phyloP scores from a whole-genome alignment of 2,329 filamentous ascomycete genomes.

The Fusarium equiseti region DNA sequence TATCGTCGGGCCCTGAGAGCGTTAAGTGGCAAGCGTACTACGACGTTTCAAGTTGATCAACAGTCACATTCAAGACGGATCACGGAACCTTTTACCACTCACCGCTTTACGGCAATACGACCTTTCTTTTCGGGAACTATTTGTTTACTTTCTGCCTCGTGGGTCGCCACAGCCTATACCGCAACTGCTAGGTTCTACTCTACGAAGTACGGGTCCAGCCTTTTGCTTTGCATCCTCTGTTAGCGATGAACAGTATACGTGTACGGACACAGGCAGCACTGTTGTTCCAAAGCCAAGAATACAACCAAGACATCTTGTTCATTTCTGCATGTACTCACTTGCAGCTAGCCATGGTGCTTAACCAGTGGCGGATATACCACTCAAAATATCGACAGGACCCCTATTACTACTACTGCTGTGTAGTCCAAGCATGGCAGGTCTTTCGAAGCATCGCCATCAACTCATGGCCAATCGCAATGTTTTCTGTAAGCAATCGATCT shows the following conservation, averaged over 20 bases:
- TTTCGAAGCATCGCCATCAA: not conserved
- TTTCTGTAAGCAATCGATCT: constrained; percentile 1
- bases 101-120: constrained; percentile 31
- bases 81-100: constrained; percentile 28
- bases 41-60: constrained; percentile 28
- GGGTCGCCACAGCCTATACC: constrained; percentile 12
- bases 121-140: constrained; percentile 8
- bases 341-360: not conserved
- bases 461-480: constrained; percentile 8
- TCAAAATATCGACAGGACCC: constrained; percentile 1
- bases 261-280: not conserved
- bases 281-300: constrained; percentile 3
- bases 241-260: constrained; percentile 19
- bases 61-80: constrained; percentile 25
- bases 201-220: not conserved
- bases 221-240: constrained; percentile 18
- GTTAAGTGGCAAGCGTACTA: constrained; percentile 17
- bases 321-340: not conserved
- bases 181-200: constrained; percentile 5
- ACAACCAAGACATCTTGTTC: not conserved
- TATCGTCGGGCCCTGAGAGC: constrained; percentile 5
- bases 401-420: not conserved
- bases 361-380: not conserved
- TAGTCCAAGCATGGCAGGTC: not conserved
- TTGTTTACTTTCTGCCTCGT: not conserved